Percentiles rank a stretch among this genome's conserved stretches.
Conservation (phyloP, 2,329 filamentous ascomycete genomes). For the Curvularia sp. region DNA sequence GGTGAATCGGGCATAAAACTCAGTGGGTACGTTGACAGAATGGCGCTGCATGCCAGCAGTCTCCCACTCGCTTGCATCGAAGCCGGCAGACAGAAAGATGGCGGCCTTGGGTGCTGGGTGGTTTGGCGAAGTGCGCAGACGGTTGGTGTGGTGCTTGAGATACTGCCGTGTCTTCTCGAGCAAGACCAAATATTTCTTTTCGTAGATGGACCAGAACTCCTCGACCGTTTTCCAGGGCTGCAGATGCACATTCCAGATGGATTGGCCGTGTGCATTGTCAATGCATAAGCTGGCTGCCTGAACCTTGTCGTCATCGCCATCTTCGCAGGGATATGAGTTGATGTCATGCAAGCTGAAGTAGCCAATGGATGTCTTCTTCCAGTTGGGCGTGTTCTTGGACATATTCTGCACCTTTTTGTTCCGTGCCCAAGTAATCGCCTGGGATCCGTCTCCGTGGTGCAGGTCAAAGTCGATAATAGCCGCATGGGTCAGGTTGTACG, state of each 20-base stretch:
- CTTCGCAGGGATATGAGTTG: constrained; percentile 96
- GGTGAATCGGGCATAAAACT: constrained; percentile 92
- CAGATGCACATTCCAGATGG: constrained; percentile 94
- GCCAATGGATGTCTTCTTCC: constrained; percentile 86
- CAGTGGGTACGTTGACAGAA: constrained; percentile 92
- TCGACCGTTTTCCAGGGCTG: constrained; percentile 81
- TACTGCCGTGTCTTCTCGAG: constrained; percentile 82
- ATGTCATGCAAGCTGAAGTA: constrained; percentile 98
- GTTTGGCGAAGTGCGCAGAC: constrained; percentile 63
- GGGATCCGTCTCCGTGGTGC: constrained; percentile 71
- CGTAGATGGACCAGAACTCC: constrained; percentile 91
- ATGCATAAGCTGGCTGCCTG: constrained; percentile 93
- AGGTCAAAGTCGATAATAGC: constrained; percentile 65
- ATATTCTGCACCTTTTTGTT: constrained; percentile 72
- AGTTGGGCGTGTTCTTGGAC: constrained; percentile 72
- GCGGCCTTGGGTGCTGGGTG: constrained; percentile 76
- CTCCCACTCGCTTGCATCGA: constrained; percentile 97
- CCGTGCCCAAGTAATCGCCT: constrained; percentile 89
- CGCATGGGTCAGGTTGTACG: constrained; percentile 87
- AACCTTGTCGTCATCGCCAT: constrained; percentile 90
- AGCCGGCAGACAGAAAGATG: constrained; percentile 94
- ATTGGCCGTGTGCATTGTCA: constrained; percentile 92
- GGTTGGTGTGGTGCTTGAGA: constrained; percentile 73
- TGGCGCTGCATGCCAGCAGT: constrained; percentile 92
- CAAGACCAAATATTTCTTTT: constrained; percentile 75